Evolutionary conservation across 2,329 filamentous ascomycete species (phyloP).

Genomic region (Aspergillus fumigatiaffinis): DNA sequence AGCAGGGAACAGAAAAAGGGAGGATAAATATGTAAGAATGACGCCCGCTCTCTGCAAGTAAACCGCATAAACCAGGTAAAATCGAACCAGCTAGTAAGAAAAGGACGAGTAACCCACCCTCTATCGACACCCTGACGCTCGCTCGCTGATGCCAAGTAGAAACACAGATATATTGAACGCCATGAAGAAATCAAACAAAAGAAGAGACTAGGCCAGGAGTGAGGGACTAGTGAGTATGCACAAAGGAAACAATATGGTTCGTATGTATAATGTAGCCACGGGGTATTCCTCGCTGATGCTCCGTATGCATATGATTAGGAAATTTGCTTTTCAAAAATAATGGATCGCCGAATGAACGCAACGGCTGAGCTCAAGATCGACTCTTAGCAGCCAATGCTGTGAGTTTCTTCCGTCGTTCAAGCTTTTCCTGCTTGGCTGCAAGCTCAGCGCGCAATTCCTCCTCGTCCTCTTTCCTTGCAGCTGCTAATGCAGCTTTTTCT

Average conservation of each 20-base stretch:
- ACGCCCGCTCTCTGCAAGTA: slow-evolving; percentile 5
- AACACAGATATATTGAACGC: slow-evolving; percentile 3
- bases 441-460: slow-evolving; percentile 42
- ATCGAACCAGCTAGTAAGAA: slow-evolving; percentile 6
- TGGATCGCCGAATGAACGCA: background rate
- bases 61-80: slow-evolving; percentile 2
- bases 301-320: slow-evolving; percentile 14
- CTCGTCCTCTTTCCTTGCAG: slow-evolving; percentile 45
- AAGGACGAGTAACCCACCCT: slow-evolving; percentile 14
- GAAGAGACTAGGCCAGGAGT: background rate
- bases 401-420: slow-evolving; percentile 43
- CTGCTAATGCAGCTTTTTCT: slow-evolving; percentile 39
- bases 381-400: slow-evolving; percentile 33
- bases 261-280: slow-evolving; percentile 18
- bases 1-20: background rate
- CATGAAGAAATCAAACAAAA: slow-evolving; percentile 10
- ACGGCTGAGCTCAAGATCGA: slow-evolving; percentile 20
- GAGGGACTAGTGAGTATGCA: background rate
- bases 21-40: slow-evolving; percentile 1
- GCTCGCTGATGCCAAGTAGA: slow-evolving; percentile 28
- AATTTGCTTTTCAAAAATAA: slow-evolving; percentile 5
- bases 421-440: slow-evolving; percentile 44
- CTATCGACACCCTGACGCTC: slow-evolving; percentile 30
- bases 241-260: slow-evolving; percentile 5
- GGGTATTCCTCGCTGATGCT: slow-evolving; percentile 27